Evolutionary conservation across 495 filamentous ascomycete species (phyloP).

Genomic region (Neurospora sp.): DNA sequence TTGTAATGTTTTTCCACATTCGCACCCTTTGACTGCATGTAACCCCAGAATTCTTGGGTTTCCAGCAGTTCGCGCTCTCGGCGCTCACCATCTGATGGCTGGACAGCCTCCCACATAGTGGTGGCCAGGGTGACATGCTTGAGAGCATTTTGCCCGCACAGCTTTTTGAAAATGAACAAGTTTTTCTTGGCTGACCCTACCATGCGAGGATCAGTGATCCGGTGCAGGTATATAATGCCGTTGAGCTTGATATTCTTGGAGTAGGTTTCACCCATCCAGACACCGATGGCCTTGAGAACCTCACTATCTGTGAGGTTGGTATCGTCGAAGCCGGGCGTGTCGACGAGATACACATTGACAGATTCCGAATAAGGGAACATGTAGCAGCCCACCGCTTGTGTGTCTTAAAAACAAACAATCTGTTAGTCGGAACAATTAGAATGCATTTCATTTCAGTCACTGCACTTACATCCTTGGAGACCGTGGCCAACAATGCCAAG

Average conservation of each 20-base stretch:
- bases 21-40: conserved; percentile 21
- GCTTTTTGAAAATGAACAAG: conserved; percentile 33
- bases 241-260: conserved; percentile 1
- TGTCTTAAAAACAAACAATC: neutral
- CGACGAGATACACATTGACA: conserved; percentile 21
- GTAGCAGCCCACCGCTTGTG: neutral
- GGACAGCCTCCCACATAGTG: conserved; percentile 32
- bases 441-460: neutral
- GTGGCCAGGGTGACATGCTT: conserved; percentile 33
- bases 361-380: neutral
- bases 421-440: neutral
- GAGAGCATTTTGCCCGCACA: conserved; percentile 31
- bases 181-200: conserved; percentile 29
- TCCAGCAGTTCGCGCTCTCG: conserved; percentile 27
- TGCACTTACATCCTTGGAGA: neutral
- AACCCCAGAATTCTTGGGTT: conserved; percentile 31
- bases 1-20: conserved; percentile 18
- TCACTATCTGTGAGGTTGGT: conserved; percentile 23
- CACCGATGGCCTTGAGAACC: conserved; percentile 26
- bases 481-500: neutral
- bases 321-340: conserved; percentile 36
- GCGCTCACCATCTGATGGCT: conserved; percentile 9
- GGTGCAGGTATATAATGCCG: conserved; percentile 38
- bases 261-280: conserved; percentile 9
- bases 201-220: conserved; percentile 32